Evolutionary conservation across 192 early-diverging fungal genomes (phyloP).

Genomic region (Nowakowskiella sp.): DNA sequence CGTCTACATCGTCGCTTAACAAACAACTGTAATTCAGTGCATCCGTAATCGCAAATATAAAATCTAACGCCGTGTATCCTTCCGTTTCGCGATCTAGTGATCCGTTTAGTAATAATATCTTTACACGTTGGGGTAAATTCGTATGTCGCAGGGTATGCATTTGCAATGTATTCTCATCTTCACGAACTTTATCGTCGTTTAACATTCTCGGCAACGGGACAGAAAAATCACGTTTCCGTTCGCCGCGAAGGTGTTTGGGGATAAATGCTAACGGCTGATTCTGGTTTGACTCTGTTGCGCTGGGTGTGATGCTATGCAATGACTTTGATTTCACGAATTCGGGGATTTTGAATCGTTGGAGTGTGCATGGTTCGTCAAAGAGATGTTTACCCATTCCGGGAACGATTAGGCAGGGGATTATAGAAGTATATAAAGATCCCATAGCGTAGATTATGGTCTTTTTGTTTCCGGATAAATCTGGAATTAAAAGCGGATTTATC

Average conservation of each 20-base stretch:
- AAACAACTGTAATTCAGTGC: slow-evolving; percentile 50
- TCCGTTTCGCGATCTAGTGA: slow-evolving; percentile 60
- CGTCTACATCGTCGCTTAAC: slow-evolving; percentile 22
- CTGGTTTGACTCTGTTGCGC: no score
- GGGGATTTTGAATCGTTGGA: no score
- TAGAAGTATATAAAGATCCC: slow-evolving; percentile 66
- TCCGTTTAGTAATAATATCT: slow-evolving; percentile 64
- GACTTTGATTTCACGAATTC: no score
- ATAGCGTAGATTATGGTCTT: slow-evolving; percentile 59
- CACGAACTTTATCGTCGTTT: no score
- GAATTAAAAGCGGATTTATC: slow-evolving; percentile 50
- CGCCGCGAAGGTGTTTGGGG: no score
- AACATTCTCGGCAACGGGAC: no score
- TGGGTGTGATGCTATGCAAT: no score
- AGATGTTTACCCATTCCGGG: slow-evolving; percentile 58
- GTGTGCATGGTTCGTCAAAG: slow-evolving; percentile 37
- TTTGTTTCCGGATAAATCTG: slow-evolving; percentile 20
- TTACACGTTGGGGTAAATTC: slow-evolving; percentile 19
- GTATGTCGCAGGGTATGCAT: background rate
- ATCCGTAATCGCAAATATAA: slow-evolving; percentile 57
- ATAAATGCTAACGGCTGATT: no score
- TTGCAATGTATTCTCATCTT: background rate
- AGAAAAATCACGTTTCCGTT: no score
- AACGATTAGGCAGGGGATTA: slow-evolving; percentile 63
- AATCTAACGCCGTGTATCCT: slow-evolving; percentile 63